Base-by-base conservation (phyloP, 371 early-diverging fungal genomes). In the Mucor piriformis region DNA sequence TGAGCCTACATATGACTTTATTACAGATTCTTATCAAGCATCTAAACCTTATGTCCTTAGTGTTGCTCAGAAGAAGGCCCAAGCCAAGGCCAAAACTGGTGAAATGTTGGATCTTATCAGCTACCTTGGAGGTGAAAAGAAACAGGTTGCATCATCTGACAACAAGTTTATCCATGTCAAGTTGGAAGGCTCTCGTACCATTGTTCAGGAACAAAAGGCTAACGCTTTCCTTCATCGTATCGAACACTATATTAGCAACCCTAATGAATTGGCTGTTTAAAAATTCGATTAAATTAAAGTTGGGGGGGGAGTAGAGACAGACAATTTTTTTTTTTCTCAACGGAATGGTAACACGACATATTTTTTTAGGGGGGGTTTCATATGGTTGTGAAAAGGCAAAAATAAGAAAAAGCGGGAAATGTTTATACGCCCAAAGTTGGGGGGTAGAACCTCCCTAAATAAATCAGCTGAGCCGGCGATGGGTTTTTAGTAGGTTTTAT, bases 221-320 rank as follows among this genome's bases (percentile, higher is more conserved):
- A 60, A 56, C 23, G 61, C 57, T n/a, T 77, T 81, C 65, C 70
- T 81, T 61, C 78, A 81, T 33, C 72, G 76, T 43, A 66, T 81
- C 33, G 78, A 77, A 49, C 74, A 74, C 56, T 81, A 81, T 57
- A 63, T 81, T 64, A 69, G 64, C 61, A 60, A 74, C 48, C 81
- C 81, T 16, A 65, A 53, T 33, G 76, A 77, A 64, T 57, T 81
- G 33, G 62, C 68, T 16, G 40, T 34, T 38, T 62, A 63, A 50
- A 21, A 50, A 35, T 15, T n/a, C n/a, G n/a, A n/a, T n/a, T n/a
- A n/a, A n/a, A n/a, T n/a, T n/a, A n/a, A n/a, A n/a, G n/a, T n/a
- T n/a, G n/a, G n/a, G n/a, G n/a, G n/a, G n/a, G n/a, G n/a, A n/a
- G n/a, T n/a, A n/a, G n/a, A n/a, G n/a, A n/a, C n/a, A n/a, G n/a